Conservation (phyloP, 2,329 filamentous ascomycete genomes). For the Epichloe scottii region DNA sequence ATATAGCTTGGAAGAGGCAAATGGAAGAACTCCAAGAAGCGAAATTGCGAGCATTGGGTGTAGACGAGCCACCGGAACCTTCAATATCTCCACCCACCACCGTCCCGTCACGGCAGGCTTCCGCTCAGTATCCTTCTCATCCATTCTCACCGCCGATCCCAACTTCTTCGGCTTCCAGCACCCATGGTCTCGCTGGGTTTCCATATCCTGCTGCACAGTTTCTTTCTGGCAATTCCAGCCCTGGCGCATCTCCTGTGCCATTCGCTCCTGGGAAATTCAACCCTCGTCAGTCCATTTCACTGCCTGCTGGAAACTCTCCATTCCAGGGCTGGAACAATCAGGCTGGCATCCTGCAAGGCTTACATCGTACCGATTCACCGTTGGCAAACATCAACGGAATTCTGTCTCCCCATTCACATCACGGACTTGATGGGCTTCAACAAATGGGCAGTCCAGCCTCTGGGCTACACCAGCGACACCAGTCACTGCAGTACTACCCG, state of each 20-base stretch:
- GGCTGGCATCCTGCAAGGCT: constrained; percentile 40
- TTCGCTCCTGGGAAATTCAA: constrained; percentile 52
- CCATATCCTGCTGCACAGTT: constrained; percentile 45
- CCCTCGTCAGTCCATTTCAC: constrained; percentile 59
- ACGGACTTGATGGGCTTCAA: constrained; percentile 39
- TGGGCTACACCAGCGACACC: constrained; percentile 41
- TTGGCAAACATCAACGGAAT: constrained; percentile 38
- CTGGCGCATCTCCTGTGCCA: constrained; percentile 58
- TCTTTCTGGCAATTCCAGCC: constrained; percentile 49
- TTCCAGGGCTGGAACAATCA: constrained; percentile 52
- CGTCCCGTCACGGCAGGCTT: constrained; percentile 53
- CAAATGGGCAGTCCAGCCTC: constrained; percentile 28
- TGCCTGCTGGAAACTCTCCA: constrained; percentile 50
- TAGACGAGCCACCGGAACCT: constrained; percentile 51
- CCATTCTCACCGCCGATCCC: constrained; percentile 77
- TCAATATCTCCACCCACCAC: constrained; percentile 55
- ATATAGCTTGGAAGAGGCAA: constrained; percentile 57
- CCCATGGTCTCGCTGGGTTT: constrained; percentile 41
- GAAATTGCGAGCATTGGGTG: constrained; percentile 82
- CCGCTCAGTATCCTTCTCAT: constrained; percentile 61
- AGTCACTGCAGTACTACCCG: constrained; percentile 46
- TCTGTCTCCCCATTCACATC: constrained; percentile 53
- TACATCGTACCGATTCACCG: constrained; percentile 51
- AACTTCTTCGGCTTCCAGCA: constrained; percentile 65
- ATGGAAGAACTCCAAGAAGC: constrained; percentile 76